Percentiles rank a stretch among this genome's conserved stretches.
Conservation (phyloP, 139 green algal species). For the Spirogloea muscicola region DNA sequence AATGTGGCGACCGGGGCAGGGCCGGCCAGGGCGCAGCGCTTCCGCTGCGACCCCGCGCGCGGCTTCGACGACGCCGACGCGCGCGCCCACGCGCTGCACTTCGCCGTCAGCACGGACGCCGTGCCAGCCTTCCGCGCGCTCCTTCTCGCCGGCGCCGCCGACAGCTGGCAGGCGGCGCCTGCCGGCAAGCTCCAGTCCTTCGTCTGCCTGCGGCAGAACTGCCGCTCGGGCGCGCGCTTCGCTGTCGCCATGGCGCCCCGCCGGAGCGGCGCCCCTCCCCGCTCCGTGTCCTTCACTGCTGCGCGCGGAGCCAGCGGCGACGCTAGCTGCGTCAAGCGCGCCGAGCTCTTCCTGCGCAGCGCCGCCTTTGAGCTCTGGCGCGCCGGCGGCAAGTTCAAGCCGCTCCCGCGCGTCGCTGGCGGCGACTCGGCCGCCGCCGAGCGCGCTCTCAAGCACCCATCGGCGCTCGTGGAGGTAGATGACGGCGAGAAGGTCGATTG, state of each 20-base stretch:
- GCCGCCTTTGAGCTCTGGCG: background rate
- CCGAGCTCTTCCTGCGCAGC: slow-evolving; percentile 5
- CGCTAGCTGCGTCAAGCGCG: too few relatives aligned
- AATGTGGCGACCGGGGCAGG: too few relatives aligned
- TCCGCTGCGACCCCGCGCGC: background rate
- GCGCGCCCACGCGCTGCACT: background rate
- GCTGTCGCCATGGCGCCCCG: background rate
- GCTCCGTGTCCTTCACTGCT: too few relatives aligned
- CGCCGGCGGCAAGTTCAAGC: too few relatives aligned
- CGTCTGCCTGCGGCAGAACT: slow-evolving; percentile 5
- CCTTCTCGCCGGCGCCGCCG: too few relatives aligned
- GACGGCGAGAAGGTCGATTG: slow-evolving; percentile 18
- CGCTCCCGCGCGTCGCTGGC: too few relatives aligned
- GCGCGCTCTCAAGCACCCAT: slow-evolving; percentile 5
- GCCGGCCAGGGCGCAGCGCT: too few relatives aligned
- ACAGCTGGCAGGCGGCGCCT: too few relatives aligned
- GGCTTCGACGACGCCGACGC: slow-evolving; percentile 13
- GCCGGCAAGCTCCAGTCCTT: background rate
- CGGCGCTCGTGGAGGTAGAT: slow-evolving; percentile 5
- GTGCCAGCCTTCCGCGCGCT: slow-evolving; percentile 2
- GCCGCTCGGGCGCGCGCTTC: background rate
- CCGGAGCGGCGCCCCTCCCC: too few relatives aligned
- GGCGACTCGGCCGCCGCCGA: too few relatives aligned
- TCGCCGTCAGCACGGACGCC: slow-evolving; percentile 2
- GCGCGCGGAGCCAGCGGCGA: too few relatives aligned